Conservation (phyloP, 208 protist species). For the Strigomonas galati region DNA sequence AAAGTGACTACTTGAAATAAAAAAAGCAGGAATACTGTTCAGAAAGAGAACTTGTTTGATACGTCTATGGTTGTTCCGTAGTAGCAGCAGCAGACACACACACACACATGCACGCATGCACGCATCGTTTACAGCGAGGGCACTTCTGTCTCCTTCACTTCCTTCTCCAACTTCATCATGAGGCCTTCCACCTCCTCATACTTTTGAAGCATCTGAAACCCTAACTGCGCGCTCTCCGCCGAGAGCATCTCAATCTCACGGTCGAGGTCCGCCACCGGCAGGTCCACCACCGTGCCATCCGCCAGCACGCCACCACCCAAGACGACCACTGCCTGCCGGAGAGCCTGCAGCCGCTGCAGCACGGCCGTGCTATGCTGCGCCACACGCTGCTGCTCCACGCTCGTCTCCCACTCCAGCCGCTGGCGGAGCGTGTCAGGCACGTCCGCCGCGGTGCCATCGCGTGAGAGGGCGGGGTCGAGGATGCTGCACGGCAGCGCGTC, state of each 20-base stretch:
- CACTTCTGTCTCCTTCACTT: constrained; percentile 39
- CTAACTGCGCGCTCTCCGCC: constrained; percentile 48
- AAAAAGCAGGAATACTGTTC: too few species aligned
- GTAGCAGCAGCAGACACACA: background rate
- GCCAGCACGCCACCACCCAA: constrained; percentile 46
- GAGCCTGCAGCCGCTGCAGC: constrained; percentile 28
- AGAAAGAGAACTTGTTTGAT: too few species aligned
- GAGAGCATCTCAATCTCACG: constrained; percentile 49
- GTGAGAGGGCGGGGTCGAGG: constrained; percentile 16
- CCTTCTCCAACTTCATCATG: constrained; percentile 39
- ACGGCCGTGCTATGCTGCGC: constrained; percentile 22
- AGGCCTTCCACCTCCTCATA: constrained; percentile 72
- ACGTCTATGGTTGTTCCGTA: too few species aligned
- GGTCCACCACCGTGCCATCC: constrained; percentile 40
- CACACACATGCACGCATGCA: background rate
- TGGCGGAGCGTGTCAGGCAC: constrained; percentile 65
- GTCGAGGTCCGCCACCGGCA: constrained; percentile 55
- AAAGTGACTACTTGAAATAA: too few species aligned
- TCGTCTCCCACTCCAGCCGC: constrained; percentile 64
- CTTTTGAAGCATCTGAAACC: constrained; percentile 48
- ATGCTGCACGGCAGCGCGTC: constrained; percentile 73
- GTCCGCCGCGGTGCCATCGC: constrained; percentile 20
- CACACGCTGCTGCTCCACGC: constrained; percentile 50
- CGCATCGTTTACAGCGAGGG: constrained; percentile 28
- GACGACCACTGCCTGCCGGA: constrained; percentile 36